Percentiles rank a stretch among this genome's conserved stretches.
Evolutionary conservation across 345 rosid genomes (phyloP).

Genomic region (Acer yangbiense): DNA sequence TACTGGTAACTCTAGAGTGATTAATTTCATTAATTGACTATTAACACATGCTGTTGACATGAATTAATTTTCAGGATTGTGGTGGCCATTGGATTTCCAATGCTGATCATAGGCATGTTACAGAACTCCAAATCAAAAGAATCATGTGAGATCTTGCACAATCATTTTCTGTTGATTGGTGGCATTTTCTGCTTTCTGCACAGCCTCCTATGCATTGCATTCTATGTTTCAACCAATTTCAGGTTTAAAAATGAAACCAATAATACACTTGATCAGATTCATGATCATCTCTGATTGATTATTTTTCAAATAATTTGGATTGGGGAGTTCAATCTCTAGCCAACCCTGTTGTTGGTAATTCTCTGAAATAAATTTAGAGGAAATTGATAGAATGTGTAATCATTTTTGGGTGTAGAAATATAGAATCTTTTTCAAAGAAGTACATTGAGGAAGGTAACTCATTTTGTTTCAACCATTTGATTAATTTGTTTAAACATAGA

Average conservation of each 20-base stretch:
- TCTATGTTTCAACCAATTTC: constrained; percentile 17
- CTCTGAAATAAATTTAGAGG: neutral
- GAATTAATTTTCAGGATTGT: constrained; percentile 21
- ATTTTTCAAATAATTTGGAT: neutral
- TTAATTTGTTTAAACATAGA: too few relatives aligned
- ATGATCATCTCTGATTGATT: neutral
- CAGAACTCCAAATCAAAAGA: constrained; percentile 25
- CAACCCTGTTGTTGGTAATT: neutral
- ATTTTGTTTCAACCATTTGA: too few relatives aligned
- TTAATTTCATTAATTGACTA: neutral
- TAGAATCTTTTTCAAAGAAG: neutral
- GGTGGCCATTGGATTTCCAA: constrained; percentile 27
- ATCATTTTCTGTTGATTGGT: constrained; percentile 24
- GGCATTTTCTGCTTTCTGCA: constrained; percentile 29
- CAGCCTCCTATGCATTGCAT: constrained; percentile 19
- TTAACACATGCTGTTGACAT: too few relatives aligned
- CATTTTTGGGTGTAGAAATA: neutral
- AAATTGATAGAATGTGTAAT: too few relatives aligned
- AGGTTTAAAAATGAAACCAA: neutral
- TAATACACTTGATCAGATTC: neutral
- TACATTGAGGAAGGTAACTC: too few relatives aligned
- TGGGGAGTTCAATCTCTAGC: neutral
- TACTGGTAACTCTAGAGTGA: neutral
- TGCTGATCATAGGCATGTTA: constrained; percentile 22
- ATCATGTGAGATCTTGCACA: constrained; percentile 19